Base-by-base conservation (phyloP, 1,284 basidiomycete species). In the Ganoderma lucidum region DNA sequence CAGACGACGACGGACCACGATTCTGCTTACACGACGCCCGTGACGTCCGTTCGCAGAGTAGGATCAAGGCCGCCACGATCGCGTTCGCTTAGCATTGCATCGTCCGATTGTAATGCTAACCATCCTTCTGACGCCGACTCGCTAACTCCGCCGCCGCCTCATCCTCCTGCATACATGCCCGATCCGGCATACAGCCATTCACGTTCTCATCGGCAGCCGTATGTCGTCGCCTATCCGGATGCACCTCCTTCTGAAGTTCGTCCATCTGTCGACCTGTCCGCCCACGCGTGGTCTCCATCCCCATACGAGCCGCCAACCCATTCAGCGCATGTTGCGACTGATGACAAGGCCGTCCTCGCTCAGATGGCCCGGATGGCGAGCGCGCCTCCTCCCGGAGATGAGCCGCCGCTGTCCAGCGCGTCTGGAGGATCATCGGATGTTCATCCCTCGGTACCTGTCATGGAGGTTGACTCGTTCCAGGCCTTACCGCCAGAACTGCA, bases 291-390 rank as follows among this genome's bases (percentile, higher is more conserved):
- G 14, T 56, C 63, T 44, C 64, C 62, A 45, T 64, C 70, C 10
- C 76, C 75, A 30, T 75, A 75, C 45, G 70, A 70, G 23, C 68
- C 69, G 14, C 64, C 74, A 12, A 48, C 71, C 8, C 80, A 83
- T 68, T 81, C 81, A 15, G 90, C 86, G 14, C 92, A 94, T 76
- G 84, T 94, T 59, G 92, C 92, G 19, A 92, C 87, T 1, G 92
- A 94, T 76, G 92, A 94, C 78, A 94, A 94, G 78, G 79, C 83
- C 0, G 72, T 88, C 6, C 84, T 94, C 23, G 88, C 88, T 42
- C 85, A 83, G 44, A 83, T 93, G 70, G 86, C 83, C 0, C 81
- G 81, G 23, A 69, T 88, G 53, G 88, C 87, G 32, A 92, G 89
- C 73, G 85, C 85, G 17, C 92, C 92, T 30, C 80, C 80, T 8